A percentile compares a stretch with the other conserved stretches of the same genome.
These are phyloP conservation scores for Colletotrichum simmondsii DNA, from an alignment of 2,329 filamentous ascomycete genomes.

Conservation along the genomic window DNA sequence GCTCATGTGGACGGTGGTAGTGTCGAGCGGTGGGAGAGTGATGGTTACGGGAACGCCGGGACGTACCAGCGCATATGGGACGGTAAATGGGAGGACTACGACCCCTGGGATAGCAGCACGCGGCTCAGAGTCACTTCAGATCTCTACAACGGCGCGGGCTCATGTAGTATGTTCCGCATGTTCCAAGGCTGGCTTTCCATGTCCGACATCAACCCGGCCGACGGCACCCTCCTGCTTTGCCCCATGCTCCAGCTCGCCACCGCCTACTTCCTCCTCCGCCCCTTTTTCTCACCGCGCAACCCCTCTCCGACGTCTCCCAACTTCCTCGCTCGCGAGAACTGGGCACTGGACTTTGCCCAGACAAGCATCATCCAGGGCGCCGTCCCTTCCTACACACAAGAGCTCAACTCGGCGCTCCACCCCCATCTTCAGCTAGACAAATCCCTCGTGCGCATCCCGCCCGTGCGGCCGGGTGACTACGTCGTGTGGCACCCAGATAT, in stretches of 20 bases:
- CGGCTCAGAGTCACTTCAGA: conserved; percentile 65
- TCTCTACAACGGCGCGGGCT: conserved; percentile 67
- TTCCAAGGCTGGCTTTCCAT: conserved; percentile 68
- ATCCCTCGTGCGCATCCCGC: conserved; percentile 77
- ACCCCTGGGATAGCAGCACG: conserved; percentile 65
- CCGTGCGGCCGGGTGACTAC: conserved; percentile 78
- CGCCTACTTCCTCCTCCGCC: conserved; percentile 80
- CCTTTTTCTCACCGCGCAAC: conserved; percentile 71
- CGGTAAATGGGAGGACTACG: conserved; percentile 66
- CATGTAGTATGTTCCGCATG: conserved; percentile 69
- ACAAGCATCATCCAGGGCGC: conserved; percentile 76
- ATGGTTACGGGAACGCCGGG: conserved; percentile 71
- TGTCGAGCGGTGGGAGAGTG: conserved; percentile 77
- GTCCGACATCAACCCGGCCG: conserved; percentile 68
- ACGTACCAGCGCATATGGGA: conserved; percentile 65
- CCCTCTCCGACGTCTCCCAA: conserved; percentile 46
- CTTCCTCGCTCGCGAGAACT: conserved; percentile 60
- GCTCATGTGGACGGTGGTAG: conserved; percentile 79
- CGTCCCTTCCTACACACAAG: conserved; percentile 74
- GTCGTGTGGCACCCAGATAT: conserved; percentile 80
- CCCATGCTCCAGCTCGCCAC: conserved; percentile 72
- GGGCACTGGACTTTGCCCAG: conserved; percentile 58
- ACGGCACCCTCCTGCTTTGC: conserved; percentile 80
- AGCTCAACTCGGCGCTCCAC: conserved; percentile 74
- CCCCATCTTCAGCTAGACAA: conserved; percentile 75